Conservation (phyloP, 1,284 basidiomycete genomes). For the Tilletia horrida region DNA sequence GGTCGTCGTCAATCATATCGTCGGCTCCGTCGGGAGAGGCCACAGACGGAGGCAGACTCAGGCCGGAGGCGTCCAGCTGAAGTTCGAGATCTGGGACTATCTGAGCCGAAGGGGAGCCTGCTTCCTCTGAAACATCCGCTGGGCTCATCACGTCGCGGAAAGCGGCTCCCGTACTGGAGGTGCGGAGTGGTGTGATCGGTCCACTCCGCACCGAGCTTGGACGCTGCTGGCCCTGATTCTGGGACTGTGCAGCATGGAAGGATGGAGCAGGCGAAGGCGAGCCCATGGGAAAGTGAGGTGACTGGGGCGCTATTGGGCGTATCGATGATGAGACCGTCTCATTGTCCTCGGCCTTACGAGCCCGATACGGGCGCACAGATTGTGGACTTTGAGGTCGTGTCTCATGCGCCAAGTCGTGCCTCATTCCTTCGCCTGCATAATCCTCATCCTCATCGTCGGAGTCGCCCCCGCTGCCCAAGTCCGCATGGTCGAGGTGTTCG, state of each 20-base stretch:
- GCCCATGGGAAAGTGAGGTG: neutral
- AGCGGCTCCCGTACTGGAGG: neutral
- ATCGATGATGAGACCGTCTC: neutral
- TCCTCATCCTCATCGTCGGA: neutral
- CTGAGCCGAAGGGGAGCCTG: neutral
- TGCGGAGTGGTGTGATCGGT: neutral
- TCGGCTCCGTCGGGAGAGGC: neutral
- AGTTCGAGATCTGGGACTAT: conserved; percentile 25
- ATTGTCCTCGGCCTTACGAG: neutral
- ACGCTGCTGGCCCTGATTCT: neutral
- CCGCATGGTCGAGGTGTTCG: conserved; percentile 21
- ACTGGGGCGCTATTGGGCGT: conserved; percentile 6
- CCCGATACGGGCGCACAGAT: neutral
- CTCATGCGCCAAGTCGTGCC: neutral
- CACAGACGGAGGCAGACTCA: conserved; percentile 14
- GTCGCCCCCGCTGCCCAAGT: neutral
- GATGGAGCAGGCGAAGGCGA: conserved; percentile 2
- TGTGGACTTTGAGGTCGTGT: neutral
- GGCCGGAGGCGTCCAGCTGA: conserved; percentile 29
- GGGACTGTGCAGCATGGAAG: neutral
- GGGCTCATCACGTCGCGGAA: neutral
- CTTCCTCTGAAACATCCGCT: neutral
- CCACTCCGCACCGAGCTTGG: neutral
- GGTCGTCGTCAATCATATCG: conserved; percentile 23
- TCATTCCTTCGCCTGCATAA: neutral